A percentile compares a stretch with the other conserved stretches of the same genome.
These are phyloP conservation scores for Phytophthora parvispora DNA, from an alignment of 352 stramenopile species.

Conservation along the genomic window DNA sequence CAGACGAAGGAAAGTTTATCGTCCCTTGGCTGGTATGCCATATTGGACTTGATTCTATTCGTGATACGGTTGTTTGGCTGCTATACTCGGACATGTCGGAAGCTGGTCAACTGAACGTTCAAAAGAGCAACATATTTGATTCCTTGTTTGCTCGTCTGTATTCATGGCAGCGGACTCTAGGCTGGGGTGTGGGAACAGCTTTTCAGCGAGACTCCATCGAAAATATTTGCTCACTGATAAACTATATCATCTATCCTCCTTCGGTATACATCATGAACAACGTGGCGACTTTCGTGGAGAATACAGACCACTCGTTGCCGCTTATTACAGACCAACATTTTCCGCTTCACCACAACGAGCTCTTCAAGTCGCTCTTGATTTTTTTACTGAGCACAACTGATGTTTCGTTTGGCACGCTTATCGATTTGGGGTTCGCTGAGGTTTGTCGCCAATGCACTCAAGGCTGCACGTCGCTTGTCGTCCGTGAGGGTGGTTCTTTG, in stretches of 20 bases:
- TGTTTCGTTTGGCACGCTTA: conserved; percentile 78
- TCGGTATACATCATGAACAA: conserved; percentile 90
- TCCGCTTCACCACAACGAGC: conserved; percentile 79
- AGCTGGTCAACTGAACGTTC: conserved; percentile 66
- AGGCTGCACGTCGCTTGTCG: conserved; percentile 60
- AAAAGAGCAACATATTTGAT: conserved; percentile 78
- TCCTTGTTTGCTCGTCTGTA: conserved; percentile 82
- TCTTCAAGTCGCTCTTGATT: conserved; percentile 83
- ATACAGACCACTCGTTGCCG: conserved; percentile 84
- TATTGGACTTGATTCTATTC: conserved; percentile 88
- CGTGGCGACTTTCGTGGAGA: conserved; percentile 87
- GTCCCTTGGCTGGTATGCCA: conserved; percentile 84
- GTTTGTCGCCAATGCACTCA: conserved; percentile 77
- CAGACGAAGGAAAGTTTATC: conserved; percentile 72
- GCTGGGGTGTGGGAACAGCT: conserved; percentile 83
- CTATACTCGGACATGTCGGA: conserved; percentile 89
- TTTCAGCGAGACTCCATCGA: conserved; percentile 91
- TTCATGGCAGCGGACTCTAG: conserved; percentile 85
- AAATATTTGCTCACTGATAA: conserved; percentile 87
- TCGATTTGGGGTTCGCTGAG: conserved; percentile 86
- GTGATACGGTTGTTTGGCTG: conserved; percentile 86
- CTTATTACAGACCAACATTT: conserved; percentile 89
- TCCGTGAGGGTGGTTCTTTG: conserved; percentile 84
- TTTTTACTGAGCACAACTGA: conserved; percentile 71
- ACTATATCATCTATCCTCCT: conserved; percentile 90